phyloP scores from a whole-genome alignment of 2,329 filamentous ascomycete species.

The Drechslerella dactyloides region DNA sequence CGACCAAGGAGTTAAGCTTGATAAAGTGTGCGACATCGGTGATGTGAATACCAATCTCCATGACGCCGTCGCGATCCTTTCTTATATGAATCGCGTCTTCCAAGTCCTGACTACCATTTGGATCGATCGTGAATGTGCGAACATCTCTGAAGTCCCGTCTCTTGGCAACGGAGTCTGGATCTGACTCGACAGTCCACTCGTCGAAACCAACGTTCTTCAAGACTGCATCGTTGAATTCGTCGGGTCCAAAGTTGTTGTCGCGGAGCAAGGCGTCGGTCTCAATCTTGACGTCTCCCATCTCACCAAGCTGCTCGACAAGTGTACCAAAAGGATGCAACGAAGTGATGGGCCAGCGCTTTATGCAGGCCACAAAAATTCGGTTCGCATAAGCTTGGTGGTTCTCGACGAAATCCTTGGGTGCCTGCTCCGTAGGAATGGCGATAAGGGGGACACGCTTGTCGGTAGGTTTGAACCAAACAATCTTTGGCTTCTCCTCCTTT shows the following conservation, averaged over 20 bases:
- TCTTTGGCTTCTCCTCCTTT: slow-evolving; percentile 96
- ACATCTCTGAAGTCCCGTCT: slow-evolving; percentile 91
- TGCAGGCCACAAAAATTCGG: slow-evolving; percentile 97
- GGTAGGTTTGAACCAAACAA: slow-evolving; percentile 99
- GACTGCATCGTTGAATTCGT: slow-evolving; percentile 97
- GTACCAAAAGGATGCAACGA: slow-evolving; percentile 99
- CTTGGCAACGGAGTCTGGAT: slow-evolving; percentile 74
- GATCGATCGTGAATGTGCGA: slow-evolving; percentile 79
- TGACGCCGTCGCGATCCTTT: slow-evolving; percentile 77
- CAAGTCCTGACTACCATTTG: slow-evolving; percentile 65
- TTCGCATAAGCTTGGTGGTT: slow-evolving; percentile 98
- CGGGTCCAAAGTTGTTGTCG: slow-evolving; percentile 97
- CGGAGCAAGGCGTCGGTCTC: slow-evolving; percentile 95
- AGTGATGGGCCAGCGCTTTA: slow-evolving; percentile 99
- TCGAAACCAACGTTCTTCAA: slow-evolving; percentile 89
- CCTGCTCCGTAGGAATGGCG: slow-evolving; percentile 97
- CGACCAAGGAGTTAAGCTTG: slow-evolving; percentile 91
- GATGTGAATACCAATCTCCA: slow-evolving; percentile 94
- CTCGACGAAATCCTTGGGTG: slow-evolving; percentile 95
- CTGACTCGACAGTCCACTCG: slow-evolving; percentile 85
- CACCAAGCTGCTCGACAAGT: slow-evolving; percentile 92
- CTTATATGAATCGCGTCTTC: slow-evolving; percentile 94
- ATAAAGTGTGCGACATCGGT: slow-evolving; percentile 96
- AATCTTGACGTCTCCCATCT: slow-evolving; percentile 96
- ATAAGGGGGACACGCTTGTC: slow-evolving; percentile 98